Evolutionary conservation across 805 yeast species (phyloP), one percentile per base, ranked within the genome.

Genomic region (Monosporozyma aquatica): DNA sequence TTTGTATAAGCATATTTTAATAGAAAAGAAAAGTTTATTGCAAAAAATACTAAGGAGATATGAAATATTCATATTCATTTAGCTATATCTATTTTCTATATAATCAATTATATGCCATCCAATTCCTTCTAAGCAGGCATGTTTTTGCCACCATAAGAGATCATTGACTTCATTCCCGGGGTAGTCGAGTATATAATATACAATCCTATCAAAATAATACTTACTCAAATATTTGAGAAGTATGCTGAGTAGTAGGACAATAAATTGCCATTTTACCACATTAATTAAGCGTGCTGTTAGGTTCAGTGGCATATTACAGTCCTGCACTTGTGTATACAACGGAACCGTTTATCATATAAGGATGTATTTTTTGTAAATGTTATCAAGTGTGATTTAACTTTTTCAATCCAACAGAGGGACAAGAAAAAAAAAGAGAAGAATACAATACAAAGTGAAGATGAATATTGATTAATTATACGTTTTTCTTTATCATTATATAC

Each of bases 121-220:
- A 2, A 46, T 14, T 22, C 29, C 43, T 37, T 60, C 65, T 5
- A 54, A 17, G 1, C 20, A 23, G 4, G 56, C 49, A 28, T 40
- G 26, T n/a, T 38, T 41, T 41, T 60, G 65, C 64, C 65, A 60
- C 60, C 62, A 56, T 8, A 48, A 34, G 2, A 55, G 37, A 15
- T 51, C 50, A 38, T 45, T 44, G 14, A 46, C 43, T 9, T 47
- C 48, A 11, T 41, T 44, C 13, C 42, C 37, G 4, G 59, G 49
- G 25, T 57, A 55, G 4, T 43, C 37, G 22, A 52, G 36, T 4
- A 58, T 30, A 48, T 50, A 47, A 37, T 26, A 15, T 48, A 23
- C 20, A 37, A 41, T 6, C 24, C 32, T 25, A 43, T 37, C 22
- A 11, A 36, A 30, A 8, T 30, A 21, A 17, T 30, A 24, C 18